These are phyloP conservation scores for Bacidia rubella DNA, from an alignment of 495 filamentous ascomycete species.

Conservation along the genomic window DNA sequence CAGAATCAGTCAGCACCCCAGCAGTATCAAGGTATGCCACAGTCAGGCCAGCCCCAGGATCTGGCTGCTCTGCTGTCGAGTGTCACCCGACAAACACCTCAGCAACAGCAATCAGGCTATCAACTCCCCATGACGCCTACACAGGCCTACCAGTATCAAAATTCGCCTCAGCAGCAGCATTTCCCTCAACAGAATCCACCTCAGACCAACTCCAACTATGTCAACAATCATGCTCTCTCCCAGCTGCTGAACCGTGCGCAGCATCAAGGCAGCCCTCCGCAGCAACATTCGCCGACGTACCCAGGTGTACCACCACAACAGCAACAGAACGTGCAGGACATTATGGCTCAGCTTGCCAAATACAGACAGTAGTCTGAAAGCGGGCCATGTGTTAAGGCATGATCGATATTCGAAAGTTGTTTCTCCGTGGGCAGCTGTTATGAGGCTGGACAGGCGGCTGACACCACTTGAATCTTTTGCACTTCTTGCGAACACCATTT, in stretches of 20 bases:
- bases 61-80: constrained; percentile 45
- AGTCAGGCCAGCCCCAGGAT: constrained; percentile 35
- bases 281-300: constrained; percentile 11
- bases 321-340: constrained; percentile 42
- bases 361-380: constrained; percentile 38
- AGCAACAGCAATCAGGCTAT: constrained; percentile 18
- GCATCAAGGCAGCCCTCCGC: constrained; percentile 28
- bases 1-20: constrained; percentile 15
- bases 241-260: constrained; percentile 26
- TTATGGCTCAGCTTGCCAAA: constrained; percentile 47
- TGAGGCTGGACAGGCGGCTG: not conserved
- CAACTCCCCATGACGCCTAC: constrained; percentile 21
- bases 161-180: constrained; percentile 23
- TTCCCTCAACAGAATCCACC: constrained; percentile 24
- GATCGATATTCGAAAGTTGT: not conserved
- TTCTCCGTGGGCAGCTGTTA: not conserved
- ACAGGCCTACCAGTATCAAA: constrained; percentile 25
- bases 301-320: constrained; percentile 31
- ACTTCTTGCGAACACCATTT: not conserved
- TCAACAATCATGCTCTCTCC: constrained; percentile 26
- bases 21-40: constrained; percentile 12
- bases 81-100: constrained; percentile 29
- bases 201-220: constrained; percentile 24
- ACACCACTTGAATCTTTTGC: not conserved
- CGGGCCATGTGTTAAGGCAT: not conserved